Evolutionary conservation across 2,329 filamentous ascomycete genomes (phyloP).

Genomic region (Fonsecaea erecta): DNA sequence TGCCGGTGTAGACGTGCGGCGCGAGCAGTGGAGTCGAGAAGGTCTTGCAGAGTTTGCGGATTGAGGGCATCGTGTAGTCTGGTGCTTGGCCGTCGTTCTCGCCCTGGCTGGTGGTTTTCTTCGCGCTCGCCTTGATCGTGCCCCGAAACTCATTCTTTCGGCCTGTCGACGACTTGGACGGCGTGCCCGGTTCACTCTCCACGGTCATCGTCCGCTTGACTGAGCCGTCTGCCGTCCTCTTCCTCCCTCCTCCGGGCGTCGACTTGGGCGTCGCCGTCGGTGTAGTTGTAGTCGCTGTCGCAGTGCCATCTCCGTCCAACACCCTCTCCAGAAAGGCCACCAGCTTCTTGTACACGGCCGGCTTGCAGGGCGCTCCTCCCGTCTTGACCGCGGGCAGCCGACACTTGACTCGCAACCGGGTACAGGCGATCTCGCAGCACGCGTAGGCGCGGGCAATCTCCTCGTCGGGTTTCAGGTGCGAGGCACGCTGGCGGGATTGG

Average conservation of each 20-base stretch:
- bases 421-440: slow-evolving; percentile 88
- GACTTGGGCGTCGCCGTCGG: slow-evolving; percentile 45
- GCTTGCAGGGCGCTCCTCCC: slow-evolving; percentile 74
- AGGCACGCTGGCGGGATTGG: slow-evolving; percentile 77
- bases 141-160: slow-evolving; percentile 26
- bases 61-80: slow-evolving; percentile 70
- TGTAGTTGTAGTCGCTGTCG: slow-evolving; percentile 28
- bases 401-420: slow-evolving; percentile 75
- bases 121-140: slow-evolving; percentile 21
- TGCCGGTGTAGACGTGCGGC: slow-evolving; percentile 74
- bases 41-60: slow-evolving; percentile 68
- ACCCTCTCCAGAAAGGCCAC: slow-evolving; percentile 79
- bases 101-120: too few species aligned
- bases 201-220: slow-evolving; percentile 32
- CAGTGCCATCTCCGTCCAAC: slow-evolving; percentile 56
- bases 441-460: slow-evolving; percentile 84
- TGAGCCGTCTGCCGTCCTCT: slow-evolving; percentile 33
- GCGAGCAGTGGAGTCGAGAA: slow-evolving; percentile 66
- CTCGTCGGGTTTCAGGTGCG: slow-evolving; percentile 79
- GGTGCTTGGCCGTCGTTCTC: slow-evolving; percentile 50
- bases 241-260: slow-evolving; percentile 33
- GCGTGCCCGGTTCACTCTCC: slow-evolving; percentile 33
- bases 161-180: slow-evolving; percentile 4
- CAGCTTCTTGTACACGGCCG: slow-evolving; percentile 80
- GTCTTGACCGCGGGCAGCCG: slow-evolving; percentile 74